Percentiles rank a stretch among this genome's conserved stretches.
Conservation (phyloP, 2,329 filamentous ascomycete species). For the Claviceps sp. region DNA sequence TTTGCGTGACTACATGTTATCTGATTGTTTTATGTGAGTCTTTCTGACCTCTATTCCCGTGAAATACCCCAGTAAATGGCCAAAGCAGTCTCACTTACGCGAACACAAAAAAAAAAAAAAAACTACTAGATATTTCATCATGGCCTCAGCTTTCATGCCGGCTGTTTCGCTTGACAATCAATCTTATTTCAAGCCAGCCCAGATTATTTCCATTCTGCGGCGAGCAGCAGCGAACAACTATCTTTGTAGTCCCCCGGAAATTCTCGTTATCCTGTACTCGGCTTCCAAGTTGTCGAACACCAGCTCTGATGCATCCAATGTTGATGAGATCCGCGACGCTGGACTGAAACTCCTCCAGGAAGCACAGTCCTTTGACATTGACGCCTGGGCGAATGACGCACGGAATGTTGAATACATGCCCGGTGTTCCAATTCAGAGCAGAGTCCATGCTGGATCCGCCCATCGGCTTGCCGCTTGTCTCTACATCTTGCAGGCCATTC, state of each 20-base stretch:
- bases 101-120: conserved; percentile 7
- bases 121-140: conserved; percentile 27
- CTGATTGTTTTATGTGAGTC: conserved; percentile 33
- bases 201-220: conserved; percentile 24
- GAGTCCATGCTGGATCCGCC: conserved; percentile 27
- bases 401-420: conserved; percentile 21
- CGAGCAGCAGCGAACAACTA: conserved; percentile 31
- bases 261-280: conserved; percentile 29
- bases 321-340: conserved; percentile 16
- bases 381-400: conserved; percentile 26
- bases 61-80: neutral
- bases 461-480: conserved; percentile 31
- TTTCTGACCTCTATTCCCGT: neutral
- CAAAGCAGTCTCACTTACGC: neutral
- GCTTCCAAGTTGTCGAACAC: conserved; percentile 27
- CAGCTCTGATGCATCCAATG: conserved; percentile 11
- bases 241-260: conserved; percentile 30
- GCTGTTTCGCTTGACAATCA: conserved; percentile 16
- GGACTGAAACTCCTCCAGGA: conserved; percentile 22
- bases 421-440: conserved; percentile 20
- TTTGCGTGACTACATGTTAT: conserved; percentile 31
- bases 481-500: conserved; percentile 30
- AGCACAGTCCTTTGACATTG: conserved; percentile 27
- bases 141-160: conserved; percentile 30
- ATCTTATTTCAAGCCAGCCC: conserved; percentile 22